Conservation (phyloP, 2,329 filamentous ascomycete species). For the Neocucurbitaria cava region DNA sequence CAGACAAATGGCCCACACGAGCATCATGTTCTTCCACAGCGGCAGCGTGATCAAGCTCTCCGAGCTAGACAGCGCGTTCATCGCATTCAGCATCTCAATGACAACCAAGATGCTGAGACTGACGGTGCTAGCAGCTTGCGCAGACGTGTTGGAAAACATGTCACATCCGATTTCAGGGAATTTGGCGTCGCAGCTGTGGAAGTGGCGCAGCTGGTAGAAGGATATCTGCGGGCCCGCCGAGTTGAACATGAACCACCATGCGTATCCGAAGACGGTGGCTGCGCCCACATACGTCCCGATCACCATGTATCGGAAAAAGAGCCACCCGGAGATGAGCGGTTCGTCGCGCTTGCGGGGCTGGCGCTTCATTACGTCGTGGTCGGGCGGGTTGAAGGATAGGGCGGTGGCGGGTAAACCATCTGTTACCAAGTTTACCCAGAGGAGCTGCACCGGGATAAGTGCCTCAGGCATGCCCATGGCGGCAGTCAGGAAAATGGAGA, state of each 20-base stretch:
- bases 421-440: slow-evolving; percentile 98
- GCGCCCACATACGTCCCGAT: slow-evolving; percentile 94
- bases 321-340: slow-evolving; percentile 88
- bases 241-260: slow-evolving; percentile 99
- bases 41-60: slow-evolving; percentile 93
- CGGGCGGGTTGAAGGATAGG: slow-evolving; percentile 97
- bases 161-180: slow-evolving; percentile 90
- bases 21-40: slow-evolving; percentile 98
- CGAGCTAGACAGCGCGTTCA: slow-evolving; percentile 95
- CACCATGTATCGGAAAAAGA: slow-evolving; percentile 97
- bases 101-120: slow-evolving; percentile 91
- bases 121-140: slow-evolving; percentile 89
- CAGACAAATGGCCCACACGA: slow-evolving; percentile 90
- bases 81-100: slow-evolving; percentile 99
- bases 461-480: slow-evolving; percentile 97
- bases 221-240: slow-evolving; percentile 85
- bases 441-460: slow-evolving; percentile 92
- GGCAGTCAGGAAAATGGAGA: slow-evolving; percentile 97
- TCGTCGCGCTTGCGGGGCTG: slow-evolving; percentile 92
- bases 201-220: slow-evolving; percentile 88
- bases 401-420: slow-evolving; percentile 96
- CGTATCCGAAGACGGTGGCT: slow-evolving; percentile 94
- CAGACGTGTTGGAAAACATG: slow-evolving; percentile 87
- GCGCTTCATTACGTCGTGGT: slow-evolving; percentile 96
- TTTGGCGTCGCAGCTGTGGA: slow-evolving; percentile 86